Base-by-base conservation (phyloP, 2,329 filamentous ascomycete genomes). In the Falciphora oryzae region DNA sequence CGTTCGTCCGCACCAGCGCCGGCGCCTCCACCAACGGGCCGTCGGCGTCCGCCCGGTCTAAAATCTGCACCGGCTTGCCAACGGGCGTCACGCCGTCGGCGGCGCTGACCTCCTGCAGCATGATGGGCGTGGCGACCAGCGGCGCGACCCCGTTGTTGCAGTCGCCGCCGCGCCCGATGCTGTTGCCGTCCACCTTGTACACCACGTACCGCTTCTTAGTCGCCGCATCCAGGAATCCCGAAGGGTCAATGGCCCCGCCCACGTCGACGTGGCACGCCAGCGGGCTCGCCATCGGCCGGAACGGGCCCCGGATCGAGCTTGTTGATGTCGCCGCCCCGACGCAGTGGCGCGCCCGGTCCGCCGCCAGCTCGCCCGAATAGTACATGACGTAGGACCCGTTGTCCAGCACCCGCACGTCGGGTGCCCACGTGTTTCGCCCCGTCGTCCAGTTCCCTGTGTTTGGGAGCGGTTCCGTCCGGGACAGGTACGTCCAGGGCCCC, bases 161-260 rank as follows among this genome's bases (percentile, higher is more conserved):
- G 66, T 80, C 78, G 63, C 78, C 76, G n/a, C 76, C 76, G 57
- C 73, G 65, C 4, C 76, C 76, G 50, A 82, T 73, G 65, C 77
- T 78, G 73, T 89, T 89, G 53, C 87, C 87, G 72, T 90, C 87
- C 31, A 89, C 77, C 73, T 90, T 90, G 77, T 87, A 90, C 13
- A 84, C 75, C 6, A 90, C 78, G 70, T 88, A 90, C 7, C 81
- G 79, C 38, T 73, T 79, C 35, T 83, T 83, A 27, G 72, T 75
- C 58, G 81, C 79, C 14, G 72, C 71, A 70, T 90, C 87, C 14
- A 75, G 69, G 73, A 88, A 89, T 4, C 83, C 85, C 0, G 83
- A 77, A 0, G 87, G 77, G 69, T 90, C 88, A 69, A 90, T 89
- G 25, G 85, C 82, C 44, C 87, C 87, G 27, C 87, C 86, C 63